Base-by-base conservation (phyloP, 2,329 filamentous ascomycete species). In the Epichloe amarillans region DNA sequence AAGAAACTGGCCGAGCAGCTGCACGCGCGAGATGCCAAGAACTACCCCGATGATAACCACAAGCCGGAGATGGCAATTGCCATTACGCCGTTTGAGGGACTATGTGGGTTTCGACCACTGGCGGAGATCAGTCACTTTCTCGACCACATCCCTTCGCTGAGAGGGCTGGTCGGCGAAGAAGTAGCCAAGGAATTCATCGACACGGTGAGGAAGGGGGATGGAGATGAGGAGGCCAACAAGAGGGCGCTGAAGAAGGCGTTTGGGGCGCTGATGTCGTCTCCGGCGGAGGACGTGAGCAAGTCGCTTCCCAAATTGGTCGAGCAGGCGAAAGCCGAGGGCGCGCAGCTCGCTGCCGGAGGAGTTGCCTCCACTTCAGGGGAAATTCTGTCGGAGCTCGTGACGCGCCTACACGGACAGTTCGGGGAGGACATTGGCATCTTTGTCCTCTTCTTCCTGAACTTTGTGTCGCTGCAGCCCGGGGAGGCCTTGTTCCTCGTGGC, bases 61-160 rank as follows among this genome's bases (percentile, higher is more conserved):
- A 98, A 98, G 72, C 93, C 93, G 36, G 93, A 98, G 71, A 98
- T 98, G 93, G 90, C 93, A 55, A 95, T 98, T 66, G 93, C 93
- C 55, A 84, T 98, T 61, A 97, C 93, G 1, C 84, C 88, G 0
- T 98, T 98, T 58, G 91, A 97, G 65, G 93, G 93, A 0, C 79
- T 98, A 36, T 98, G 93, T 62, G 93, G 93, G 36, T 98, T 98
- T 74, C 81, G 93, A 10, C 93, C 93, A 0, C 73, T 96, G 21
- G 74, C 71, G 5, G 90, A 98, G 69, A 93, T 97, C 55, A 75
- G 82, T 0, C 87, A 95, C 65, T 97, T 97, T 66, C 74, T 95
- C 35, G 71, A 80, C 46, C 65, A 61, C 1, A 62, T 78, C 1
- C 59, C 69, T 10, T 72, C 85, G 1, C 67, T 93, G 49, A 78